Percentiles rank a stretch among this genome's conserved stretches.
Conservation (phyloP, 805 yeast genomes). For the Zygosaccharomyces bailii region DNA sequence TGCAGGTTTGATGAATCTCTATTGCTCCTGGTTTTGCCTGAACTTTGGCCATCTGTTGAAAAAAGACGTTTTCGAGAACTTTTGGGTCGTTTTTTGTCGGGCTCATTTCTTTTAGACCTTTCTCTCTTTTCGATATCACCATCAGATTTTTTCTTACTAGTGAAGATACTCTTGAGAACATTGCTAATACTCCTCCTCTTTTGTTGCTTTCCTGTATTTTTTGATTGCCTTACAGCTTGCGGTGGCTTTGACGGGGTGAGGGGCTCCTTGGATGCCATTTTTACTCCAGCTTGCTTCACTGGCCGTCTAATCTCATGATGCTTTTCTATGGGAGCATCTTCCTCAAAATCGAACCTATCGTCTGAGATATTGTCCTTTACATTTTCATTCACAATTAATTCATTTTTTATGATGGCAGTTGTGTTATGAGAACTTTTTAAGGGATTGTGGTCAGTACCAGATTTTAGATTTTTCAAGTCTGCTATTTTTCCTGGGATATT, state of each 20-base stretch:
- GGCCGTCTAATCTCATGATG: not conserved
- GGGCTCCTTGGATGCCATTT: conserved; percentile 1
- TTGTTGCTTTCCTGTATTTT: conserved; percentile 5
- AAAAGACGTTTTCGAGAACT: not conserved
- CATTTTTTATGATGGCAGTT: conserved; percentile 34
- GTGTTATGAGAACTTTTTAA: conserved; percentile 32
- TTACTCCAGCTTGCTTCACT: conserved; percentile 2
- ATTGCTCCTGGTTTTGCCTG: not conserved
- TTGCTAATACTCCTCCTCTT: conserved; percentile 21
- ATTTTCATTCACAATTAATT: conserved; percentile 27
- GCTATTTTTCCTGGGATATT: not conserved
- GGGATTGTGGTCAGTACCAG: conserved; percentile 16
- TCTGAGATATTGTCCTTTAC: conserved; percentile 1
- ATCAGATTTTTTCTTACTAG: conserved; percentile 16
- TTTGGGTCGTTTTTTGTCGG: not conserved
- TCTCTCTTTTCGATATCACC: conserved; percentile 2
- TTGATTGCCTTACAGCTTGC: not conserved
- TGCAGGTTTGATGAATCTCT: not conserved
- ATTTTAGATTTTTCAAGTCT: not conserved
- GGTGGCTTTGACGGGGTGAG: conserved; percentile 4
- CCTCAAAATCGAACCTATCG: conserved; percentile 2
- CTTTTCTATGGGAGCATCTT: conserved; percentile 1
- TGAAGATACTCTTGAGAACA: conserved; percentile 20
- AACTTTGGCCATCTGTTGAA: not conserved
- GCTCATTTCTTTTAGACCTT: not conserved